These are phyloP conservation scores for Suillus fuscotomentosus DNA, from an alignment of 768 basidiomycete species.

Conservation along the genomic window DNA sequence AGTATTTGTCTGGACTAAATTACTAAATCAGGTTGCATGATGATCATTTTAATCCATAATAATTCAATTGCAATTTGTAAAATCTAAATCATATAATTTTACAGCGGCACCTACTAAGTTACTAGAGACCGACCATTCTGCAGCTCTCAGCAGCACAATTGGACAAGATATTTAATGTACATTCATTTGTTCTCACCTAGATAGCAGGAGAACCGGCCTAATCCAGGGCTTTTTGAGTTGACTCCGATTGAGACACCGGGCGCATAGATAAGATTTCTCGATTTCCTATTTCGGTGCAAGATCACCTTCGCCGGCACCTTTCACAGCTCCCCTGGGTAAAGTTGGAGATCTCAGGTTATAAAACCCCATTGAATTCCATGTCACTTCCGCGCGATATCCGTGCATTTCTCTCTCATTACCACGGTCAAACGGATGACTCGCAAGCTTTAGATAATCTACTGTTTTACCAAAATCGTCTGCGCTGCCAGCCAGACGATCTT, in stretches of 20 bases:
- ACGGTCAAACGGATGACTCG: slow-evolving; percentile 7
- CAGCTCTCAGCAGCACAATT: neutral
- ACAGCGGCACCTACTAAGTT: no score
- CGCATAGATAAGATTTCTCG: neutral
- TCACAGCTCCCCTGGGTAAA: neutral
- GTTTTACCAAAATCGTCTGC: slow-evolving; percentile 59
- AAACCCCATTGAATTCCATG: neutral
- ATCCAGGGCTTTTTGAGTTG: neutral
- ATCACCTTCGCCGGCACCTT: neutral
- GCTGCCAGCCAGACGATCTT: slow-evolving; percentile 60
- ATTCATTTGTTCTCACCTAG: neutral
- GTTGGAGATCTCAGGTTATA: neutral
- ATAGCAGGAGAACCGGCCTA: neutral
- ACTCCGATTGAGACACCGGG: neutral
- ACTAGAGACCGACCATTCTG: neutral
- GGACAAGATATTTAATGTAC: neutral
- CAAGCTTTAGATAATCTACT: slow-evolving; percentile 43
- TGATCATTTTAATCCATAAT: neutral
- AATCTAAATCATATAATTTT: neutral
- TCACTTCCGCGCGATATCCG: slow-evolving; percentile 21
- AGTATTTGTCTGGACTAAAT: neutral
- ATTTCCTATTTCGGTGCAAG: neutral
- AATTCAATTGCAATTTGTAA: neutral
- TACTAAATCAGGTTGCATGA: neutral
- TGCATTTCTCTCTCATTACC: slow-evolving; percentile 27